Evolutionary conservation across 2,329 filamentous ascomycete genomes (phyloP).

Genomic region (Myriosclerotinia scirpicola): DNA sequence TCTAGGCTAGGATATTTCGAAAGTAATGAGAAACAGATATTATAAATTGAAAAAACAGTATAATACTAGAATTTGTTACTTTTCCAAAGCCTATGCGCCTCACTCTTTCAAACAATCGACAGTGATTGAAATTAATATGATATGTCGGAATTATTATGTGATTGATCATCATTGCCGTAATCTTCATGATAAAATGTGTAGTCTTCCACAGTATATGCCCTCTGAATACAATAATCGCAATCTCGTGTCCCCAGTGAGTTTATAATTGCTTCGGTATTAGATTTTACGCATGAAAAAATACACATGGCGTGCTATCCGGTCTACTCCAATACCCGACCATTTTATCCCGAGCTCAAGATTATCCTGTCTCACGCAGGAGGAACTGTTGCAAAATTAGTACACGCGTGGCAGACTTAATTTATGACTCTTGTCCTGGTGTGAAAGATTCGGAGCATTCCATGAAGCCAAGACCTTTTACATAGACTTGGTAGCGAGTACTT

Average conservation of each 20-base stretch:
- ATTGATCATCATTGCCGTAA: constrained; percentile 5
- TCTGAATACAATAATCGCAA: background rate
- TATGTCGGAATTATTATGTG: constrained; percentile 14
- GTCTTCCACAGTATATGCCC: constrained; percentile 3
- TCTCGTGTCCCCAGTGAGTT: background rate
- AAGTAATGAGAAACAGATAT: constrained; percentile 36
- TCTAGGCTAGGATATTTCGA: constrained; percentile 40
- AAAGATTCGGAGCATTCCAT: background rate
- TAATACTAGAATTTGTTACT: background rate
- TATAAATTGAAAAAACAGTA: constrained; percentile 22
- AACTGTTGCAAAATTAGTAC: constrained; percentile 36
- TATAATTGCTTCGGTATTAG: constrained; percentile 44
- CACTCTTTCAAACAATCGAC: background rate
- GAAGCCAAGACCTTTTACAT: constrained; percentile 12
- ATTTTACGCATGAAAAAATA: constrained; percentile 50
- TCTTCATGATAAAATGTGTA: constrained; percentile 2
- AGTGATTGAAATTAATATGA: background rate
- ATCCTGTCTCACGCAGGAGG: constrained; percentile 51
- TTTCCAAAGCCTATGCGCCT: background rate
- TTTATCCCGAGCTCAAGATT: constrained; percentile 45
- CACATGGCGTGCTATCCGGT: constrained; percentile 48
- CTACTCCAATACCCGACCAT: constrained; percentile 36
- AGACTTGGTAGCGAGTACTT: background rate
- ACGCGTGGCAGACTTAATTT: constrained; percentile 16
- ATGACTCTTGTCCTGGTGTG: background rate